phyloP scores from a whole-genome alignment of 164 flowering plant genomes.

The Aristolochia fimbriata region DNA sequence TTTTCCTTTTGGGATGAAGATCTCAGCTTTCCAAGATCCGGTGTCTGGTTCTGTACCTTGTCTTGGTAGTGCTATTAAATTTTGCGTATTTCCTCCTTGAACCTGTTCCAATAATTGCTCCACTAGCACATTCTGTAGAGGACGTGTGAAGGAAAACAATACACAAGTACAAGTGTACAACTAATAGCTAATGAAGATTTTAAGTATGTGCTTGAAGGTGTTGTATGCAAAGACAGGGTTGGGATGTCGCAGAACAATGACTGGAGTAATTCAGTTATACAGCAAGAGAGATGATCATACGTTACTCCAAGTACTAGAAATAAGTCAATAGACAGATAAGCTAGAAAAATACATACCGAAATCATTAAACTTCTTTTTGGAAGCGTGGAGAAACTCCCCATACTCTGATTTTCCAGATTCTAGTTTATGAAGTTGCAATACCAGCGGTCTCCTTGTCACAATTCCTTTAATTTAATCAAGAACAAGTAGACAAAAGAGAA shows the following conservation, averaged over 20 bases:
- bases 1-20: too few species aligned
- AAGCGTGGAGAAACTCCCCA: slow-evolving; percentile 75
- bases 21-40: too few species aligned
- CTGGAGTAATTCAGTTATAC: too few species aligned
- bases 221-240: too few species aligned
- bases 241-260: too few species aligned
- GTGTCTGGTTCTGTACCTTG: too few species aligned
- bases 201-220: too few species aligned
- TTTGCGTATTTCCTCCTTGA: too few species aligned
- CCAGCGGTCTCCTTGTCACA: slow-evolving; percentile 98
- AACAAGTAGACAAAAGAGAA: background rate
- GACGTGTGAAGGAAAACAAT: background rate
- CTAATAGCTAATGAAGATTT: background rate
- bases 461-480: slow-evolving; percentile 39
- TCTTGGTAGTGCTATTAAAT: too few species aligned
- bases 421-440: slow-evolving; percentile 83
- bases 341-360: slow-evolving; percentile 35
- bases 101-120: background rate
- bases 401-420: slow-evolving; percentile 48
- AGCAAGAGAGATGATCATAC: too few species aligned
- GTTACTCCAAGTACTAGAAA: too few species aligned
- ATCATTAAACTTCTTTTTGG: slow-evolving; percentile 51
- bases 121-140: background rate
- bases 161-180: background rate
- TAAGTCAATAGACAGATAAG: too few species aligned